Conservation (phyloP, 805 yeast genomes). For the Wickerhamiella occidentalis region DNA sequence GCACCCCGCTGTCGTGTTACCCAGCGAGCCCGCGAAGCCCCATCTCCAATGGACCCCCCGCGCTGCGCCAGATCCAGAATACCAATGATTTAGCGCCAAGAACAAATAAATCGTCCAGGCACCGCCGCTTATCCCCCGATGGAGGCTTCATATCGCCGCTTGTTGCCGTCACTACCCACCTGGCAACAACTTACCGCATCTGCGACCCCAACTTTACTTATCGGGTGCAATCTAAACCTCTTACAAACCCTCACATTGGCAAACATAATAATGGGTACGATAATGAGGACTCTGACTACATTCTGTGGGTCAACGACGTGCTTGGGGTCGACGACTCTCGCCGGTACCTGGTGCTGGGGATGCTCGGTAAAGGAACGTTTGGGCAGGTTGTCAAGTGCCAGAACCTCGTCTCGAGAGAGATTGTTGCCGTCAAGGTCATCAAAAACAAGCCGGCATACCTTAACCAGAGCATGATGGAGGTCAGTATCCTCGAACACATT, state of each 20-base stretch:
- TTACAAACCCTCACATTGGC: conserved; percentile 87
- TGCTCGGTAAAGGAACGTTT: conserved; percentile 93
- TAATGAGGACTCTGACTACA: conserved; percentile 81
- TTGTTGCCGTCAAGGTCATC: conserved; percentile 89
- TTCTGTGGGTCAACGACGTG: conserved; percentile 86
- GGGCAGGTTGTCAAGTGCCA: conserved; percentile 97
- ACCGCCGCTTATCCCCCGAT: conserved; percentile 29
- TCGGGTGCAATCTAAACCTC: conserved; percentile 73
- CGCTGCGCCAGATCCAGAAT: conserved; percentile 1
- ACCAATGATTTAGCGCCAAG: background rate
- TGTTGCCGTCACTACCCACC: conserved; percentile 60
- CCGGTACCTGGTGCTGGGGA: conserved; percentile 77
- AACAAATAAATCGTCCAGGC: conserved; percentile 13
- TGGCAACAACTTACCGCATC: conserved; percentile 68
- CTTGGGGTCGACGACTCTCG: conserved; percentile 76
- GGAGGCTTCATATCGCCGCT: conserved; percentile 45
- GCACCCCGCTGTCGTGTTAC: conserved; percentile 7
- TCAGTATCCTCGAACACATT: conserved; percentile 67
- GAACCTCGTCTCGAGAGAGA: conserved; percentile 60
- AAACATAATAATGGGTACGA: conserved; percentile 71
- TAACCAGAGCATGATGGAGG: conserved; percentile 87
- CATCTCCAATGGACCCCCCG: background rate
- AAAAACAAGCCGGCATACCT: conserved; percentile 84
- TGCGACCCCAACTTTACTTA: conserved; percentile 81
- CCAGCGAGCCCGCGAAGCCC: conserved; percentile 9